Conservation (phyloP, 257 asterid genomes). For the Perilla frutescens region DNA sequence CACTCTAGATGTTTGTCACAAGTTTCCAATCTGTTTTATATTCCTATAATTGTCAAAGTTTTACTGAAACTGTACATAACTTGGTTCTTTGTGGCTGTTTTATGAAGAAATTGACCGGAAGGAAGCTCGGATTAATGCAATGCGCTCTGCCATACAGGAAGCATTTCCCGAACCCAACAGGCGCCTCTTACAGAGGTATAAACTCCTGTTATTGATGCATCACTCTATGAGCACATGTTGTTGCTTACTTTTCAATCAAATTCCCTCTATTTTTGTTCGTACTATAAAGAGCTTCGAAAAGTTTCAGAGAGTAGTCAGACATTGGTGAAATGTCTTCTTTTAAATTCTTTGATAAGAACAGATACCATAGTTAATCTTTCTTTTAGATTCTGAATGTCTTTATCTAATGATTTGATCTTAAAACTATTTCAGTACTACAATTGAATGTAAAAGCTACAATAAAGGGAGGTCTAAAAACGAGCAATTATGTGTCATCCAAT, state of each 20-base stretch:
- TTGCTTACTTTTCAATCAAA: not conserved
- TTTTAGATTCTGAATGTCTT: not conserved
- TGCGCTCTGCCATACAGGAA: constrained; percentile 84
- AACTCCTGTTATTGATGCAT: constrained; percentile 1
- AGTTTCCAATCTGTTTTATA: constrained; percentile 22
- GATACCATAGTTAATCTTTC: not conserved
- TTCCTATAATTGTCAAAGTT: constrained; percentile 19
- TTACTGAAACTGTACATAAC: constrained; percentile 23
- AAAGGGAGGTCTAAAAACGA: not conserved
- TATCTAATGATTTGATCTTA: constrained; percentile 12
- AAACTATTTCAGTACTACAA: not conserved
- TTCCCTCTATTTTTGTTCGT: not conserved
- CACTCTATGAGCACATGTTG: constrained; percentile 2
- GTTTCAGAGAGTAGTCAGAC: not conserved
- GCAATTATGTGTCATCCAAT: not conserved
- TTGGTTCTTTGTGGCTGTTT: constrained; percentile 36
- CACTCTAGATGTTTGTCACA: constrained; percentile 14
- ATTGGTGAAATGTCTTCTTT: not conserved
- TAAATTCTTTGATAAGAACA: not conserved
- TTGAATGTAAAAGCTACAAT: constrained; percentile 4
- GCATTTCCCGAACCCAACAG: constrained; percentile 98
- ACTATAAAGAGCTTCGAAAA: constrained; percentile 4
- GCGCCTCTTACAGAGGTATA: constrained; percentile 58
- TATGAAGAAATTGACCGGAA: constrained; percentile 74
- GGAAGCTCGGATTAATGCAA: constrained; percentile 84